phyloP scores from a whole-genome alignment of 2,329 filamentous ascomycete species.

The Xylariomycetidae sp. region DNA sequence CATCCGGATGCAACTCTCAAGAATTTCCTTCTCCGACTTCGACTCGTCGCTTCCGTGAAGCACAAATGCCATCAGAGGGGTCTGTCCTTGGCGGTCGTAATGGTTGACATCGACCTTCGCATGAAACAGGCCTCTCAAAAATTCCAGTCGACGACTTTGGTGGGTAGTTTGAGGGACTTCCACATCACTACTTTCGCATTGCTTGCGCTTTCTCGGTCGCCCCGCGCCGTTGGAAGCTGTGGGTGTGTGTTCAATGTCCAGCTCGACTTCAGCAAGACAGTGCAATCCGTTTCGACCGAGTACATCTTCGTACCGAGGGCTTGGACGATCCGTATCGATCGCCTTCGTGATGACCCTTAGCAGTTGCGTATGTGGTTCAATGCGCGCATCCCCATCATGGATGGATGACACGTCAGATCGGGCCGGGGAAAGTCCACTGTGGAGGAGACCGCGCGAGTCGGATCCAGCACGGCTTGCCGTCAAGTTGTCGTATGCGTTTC shows the following conservation, averaged over 20 bases:
- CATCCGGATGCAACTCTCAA: slow-evolving; percentile 36
- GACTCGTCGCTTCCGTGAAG: slow-evolving; percentile 35
- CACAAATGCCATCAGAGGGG: slow-evolving; percentile 51
- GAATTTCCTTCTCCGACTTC: slow-evolving; percentile 42
- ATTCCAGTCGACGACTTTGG: slow-evolving; percentile 11
- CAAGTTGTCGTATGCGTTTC: too few relatives aligned
- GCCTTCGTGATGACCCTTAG: slow-evolving; percentile 31
- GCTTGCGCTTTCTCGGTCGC: slow-evolving; percentile 31
- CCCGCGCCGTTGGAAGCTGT: slow-evolving; percentile 11
- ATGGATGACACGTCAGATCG: too few relatives aligned
- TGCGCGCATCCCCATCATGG: too few relatives aligned
- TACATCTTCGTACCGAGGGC: slow-evolving; percentile 32
- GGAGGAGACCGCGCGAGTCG: too few relatives aligned
- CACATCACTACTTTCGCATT: slow-evolving; percentile 18
- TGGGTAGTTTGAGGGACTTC: slow-evolving; percentile 6
- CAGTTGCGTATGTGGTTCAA: slow-evolving; percentile 27
- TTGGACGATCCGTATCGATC: slow-evolving; percentile 8
- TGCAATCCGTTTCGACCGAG: slow-evolving; percentile 51
- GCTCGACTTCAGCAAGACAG: slow-evolving; percentile 49
- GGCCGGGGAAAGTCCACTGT: slow-evolving; percentile 3
- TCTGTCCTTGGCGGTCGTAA: slow-evolving; percentile 45
- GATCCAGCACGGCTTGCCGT: too few relatives aligned
- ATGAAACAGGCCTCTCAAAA: slow-evolving; percentile 26
- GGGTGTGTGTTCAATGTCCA: slow-evolving; percentile 28
- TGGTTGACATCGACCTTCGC: slow-evolving; percentile 43